Percentiles rank a stretch among this genome's conserved stretches.
These are phyloP conservation scores for Metschnikowia henanensis DNA, from an alignment of 805 yeast genomes.

Conservation along the genomic window DNA sequence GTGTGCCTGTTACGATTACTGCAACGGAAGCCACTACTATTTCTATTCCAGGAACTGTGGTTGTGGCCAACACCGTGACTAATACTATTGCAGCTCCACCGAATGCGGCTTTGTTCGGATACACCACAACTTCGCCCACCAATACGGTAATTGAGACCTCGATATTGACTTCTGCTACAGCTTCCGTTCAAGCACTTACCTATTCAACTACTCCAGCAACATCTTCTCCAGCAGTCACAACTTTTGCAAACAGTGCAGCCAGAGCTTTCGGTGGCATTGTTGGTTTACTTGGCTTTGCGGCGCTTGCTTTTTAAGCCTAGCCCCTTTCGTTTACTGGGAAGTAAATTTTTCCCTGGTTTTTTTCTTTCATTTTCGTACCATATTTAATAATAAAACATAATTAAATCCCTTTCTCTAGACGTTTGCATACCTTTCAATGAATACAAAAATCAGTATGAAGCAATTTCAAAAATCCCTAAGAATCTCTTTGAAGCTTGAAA, in stretches of 20 bases:
- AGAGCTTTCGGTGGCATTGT: conserved; percentile 28
- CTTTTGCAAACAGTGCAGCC: conserved; percentile 30
- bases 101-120: neutral
- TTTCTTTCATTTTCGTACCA: neutral
- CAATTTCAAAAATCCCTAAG: too few relatives aligned
- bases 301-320: conserved; percentile 8
- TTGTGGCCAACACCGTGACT: conserved; percentile 21
- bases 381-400: neutral
- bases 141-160: neutral
- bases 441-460: too few relatives aligned
- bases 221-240: conserved; percentile 3
- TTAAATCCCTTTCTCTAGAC: neutral
- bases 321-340: neutral
- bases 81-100: neutral
- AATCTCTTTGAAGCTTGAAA: too few relatives aligned
- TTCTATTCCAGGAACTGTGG: conserved; percentile 32
- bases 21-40: conserved; percentile 32
- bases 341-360: neutral
- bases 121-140: neutral
- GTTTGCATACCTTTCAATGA: neutral
- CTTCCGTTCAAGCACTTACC: neutral
- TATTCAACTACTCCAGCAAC: neutral
- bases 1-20: conserved; percentile 27
- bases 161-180: neutral
- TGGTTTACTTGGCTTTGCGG: conserved; percentile 15